Conservation (phyloP, 257 asterid species). For the Solanum gandarillasii region DNA sequence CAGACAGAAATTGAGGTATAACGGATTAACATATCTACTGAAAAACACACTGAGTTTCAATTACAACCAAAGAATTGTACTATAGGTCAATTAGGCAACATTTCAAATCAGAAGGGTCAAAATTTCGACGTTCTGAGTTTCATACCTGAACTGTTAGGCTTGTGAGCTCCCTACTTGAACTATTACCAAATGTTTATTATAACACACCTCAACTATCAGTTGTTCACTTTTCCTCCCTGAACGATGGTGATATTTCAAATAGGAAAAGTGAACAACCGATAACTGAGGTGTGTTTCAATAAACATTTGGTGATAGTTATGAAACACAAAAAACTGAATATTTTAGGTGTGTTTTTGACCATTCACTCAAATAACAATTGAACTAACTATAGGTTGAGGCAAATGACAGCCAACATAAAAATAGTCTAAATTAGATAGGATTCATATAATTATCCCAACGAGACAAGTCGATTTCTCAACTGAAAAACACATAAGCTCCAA, state of each 20-base stretch:
- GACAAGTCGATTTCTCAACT: neutral
- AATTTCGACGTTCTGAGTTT: neutral
- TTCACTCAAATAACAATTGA: neutral
- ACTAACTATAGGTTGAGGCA: conserved; percentile 40
- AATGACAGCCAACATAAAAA: neutral
- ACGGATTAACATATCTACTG: neutral
- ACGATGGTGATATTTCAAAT: neutral
- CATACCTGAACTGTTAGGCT: neutral
- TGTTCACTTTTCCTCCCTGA: neutral
- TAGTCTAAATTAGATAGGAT: neutral
- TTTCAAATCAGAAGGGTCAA: neutral
- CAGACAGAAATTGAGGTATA: neutral
- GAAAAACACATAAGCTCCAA: neutral
- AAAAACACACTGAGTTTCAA: neutral
- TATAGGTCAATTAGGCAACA: neutral
- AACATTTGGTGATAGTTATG: neutral
- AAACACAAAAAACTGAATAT: neutral
- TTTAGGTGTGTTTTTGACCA: neutral
- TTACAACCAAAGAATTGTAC: neutral
- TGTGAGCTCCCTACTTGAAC: neutral
- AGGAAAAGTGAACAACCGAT: neutral
- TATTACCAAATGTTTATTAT: neutral
- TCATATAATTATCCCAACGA: neutral
- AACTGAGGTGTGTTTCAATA: neutral
- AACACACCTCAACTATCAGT: neutral